Conservation (phyloP, 495 filamentous ascomycete species). For the Penicillium riverlandense region DNA sequence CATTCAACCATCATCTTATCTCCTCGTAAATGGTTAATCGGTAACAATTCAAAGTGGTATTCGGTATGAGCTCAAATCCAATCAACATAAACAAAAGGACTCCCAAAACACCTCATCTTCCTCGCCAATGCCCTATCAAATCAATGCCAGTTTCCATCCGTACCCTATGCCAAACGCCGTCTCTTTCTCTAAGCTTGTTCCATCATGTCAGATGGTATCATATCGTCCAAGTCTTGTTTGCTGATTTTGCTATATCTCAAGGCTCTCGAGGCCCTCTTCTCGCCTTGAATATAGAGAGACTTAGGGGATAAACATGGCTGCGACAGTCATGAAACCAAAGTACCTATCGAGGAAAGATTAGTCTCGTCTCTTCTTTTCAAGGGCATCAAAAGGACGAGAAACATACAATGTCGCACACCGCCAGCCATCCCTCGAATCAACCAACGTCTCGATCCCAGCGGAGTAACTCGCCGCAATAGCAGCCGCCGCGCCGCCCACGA, state of each 20-base stretch:
- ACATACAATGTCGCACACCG: conserved; percentile 32
- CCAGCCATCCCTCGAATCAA: conserved; percentile 36
- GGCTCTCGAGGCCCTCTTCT: too few relatives aligned
- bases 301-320: conserved; percentile 35
- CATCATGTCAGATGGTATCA: too few relatives aligned
- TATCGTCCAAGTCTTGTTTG: too few relatives aligned
- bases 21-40: too few relatives aligned
- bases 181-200: neutral
- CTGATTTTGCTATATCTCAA: too few relatives aligned
- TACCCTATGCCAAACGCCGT: neutral
- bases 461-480: conserved; percentile 31
- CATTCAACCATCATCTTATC: too few relatives aligned
- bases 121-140: too few relatives aligned
- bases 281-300: neutral
- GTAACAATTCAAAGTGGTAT: too few relatives aligned
- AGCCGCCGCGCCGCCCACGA: conserved; percentile 30
- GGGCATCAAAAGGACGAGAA: neutral
- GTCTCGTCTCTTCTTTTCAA: neutral
- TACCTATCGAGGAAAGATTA: conserved; percentile 20
- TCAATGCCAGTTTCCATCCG: too few relatives aligned
- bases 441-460: conserved; percentile 27
- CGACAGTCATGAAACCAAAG: conserved; percentile 35
- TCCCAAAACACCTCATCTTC: too few relatives aligned
- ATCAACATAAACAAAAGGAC: too few relatives aligned
- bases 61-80: too few relatives aligned